These are phyloP conservation scores for Trichoderma cornu-damae DNA, from an alignment of 2,329 filamentous ascomycete genomes.

Conservation along the genomic window DNA sequence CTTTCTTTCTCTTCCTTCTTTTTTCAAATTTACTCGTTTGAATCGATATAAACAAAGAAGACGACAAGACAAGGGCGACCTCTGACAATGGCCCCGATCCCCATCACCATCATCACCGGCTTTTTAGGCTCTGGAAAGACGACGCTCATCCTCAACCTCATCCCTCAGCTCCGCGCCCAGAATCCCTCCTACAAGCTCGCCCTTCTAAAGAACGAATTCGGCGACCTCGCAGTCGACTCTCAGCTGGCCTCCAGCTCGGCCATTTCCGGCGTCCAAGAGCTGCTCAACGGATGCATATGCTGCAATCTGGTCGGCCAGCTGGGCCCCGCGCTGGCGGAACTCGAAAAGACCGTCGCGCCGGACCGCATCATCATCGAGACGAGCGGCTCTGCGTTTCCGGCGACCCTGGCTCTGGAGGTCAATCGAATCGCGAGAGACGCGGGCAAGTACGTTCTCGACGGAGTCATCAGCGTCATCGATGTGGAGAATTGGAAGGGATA, in stretches of 20 bases:
- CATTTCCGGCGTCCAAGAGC: slow-evolving; percentile 84
- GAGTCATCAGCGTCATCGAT: slow-evolving; percentile 84
- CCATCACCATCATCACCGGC: slow-evolving; percentile 91
- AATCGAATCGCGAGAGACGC: slow-evolving; percentile 71
- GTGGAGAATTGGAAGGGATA: slow-evolving; percentile 95
- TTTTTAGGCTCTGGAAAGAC: slow-evolving; percentile 97
- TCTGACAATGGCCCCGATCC: slow-evolving; percentile 61
- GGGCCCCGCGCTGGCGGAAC: slow-evolving; percentile 69
- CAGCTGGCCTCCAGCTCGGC: slow-evolving; percentile 78
- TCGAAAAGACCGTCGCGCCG: slow-evolving; percentile 55
- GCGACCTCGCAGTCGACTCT: slow-evolving; percentile 88
- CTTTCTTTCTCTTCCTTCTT: neutral
- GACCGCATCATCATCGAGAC: slow-evolving; percentile 95
- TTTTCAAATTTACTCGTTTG: neutral
- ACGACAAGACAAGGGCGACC: neutral
- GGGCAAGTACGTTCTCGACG: slow-evolving; percentile 68
- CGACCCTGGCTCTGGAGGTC: slow-evolving; percentile 85
- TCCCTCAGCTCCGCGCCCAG: slow-evolving; percentile 76
- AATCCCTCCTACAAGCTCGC: slow-evolving; percentile 78
- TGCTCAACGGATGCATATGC: slow-evolving; percentile 97
- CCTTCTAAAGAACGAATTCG: slow-evolving; percentile 96
- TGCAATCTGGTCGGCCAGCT: slow-evolving; percentile 96
- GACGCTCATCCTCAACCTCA: slow-evolving; percentile 86
- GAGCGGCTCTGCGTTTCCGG: slow-evolving; percentile 78
- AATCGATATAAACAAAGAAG: neutral